Base-by-base conservation (phyloP, 805 yeast genomes). In the Cyberlindnera galapagoensis region DNA sequence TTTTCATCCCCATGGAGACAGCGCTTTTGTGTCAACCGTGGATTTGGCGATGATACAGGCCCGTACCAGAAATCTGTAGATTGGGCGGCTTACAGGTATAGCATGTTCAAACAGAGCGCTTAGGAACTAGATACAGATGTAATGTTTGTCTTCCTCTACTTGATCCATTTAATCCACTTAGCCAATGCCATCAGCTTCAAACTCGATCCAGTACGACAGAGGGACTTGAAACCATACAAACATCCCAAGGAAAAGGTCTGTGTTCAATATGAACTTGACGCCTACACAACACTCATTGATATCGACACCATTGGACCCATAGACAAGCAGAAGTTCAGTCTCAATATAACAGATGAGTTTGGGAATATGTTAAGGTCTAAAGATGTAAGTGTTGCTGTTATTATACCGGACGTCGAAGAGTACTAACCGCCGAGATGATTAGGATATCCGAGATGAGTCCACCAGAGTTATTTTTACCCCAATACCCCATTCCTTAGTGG, bases 221-320 rank as follows among this genome's bases (percentile, higher is more conserved):
- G 36, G 16, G 28, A 33, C 12, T 6, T 8, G 6, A 18, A 24
- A 13, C 26, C 31, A 21, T 21, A 28, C 6, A 24, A 29, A 18
- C 31, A 8, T 4, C n/a, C 21, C 2, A 16, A 26, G 25, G 13
- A 16, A 12, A 9, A 23, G 30, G 3, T 17, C 25, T 21, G 38
- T 9, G 23, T 32, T 7, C 23, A 31, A 9, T 21, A 31, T 10
- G 19, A 16, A 30, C 14, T 32, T 4, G 40, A 26, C 40, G 34
- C 12, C 34, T 43, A 19, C 26, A 38, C 31, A 30, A 54, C 33
- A 12, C 30, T 20, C 25, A 26, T 27, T 49, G 50, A 12, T 26
- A 33, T 24, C 35, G 49, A 18, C 32, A 35, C 23, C 14, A 38
- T 31, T 19, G 33, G 21, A 14, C 24, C 30, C 4, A 23, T 28